phyloP scores from a whole-genome alignment of 1,284 basidiomycete genomes.

The Ceratobasidium sp. region DNA sequence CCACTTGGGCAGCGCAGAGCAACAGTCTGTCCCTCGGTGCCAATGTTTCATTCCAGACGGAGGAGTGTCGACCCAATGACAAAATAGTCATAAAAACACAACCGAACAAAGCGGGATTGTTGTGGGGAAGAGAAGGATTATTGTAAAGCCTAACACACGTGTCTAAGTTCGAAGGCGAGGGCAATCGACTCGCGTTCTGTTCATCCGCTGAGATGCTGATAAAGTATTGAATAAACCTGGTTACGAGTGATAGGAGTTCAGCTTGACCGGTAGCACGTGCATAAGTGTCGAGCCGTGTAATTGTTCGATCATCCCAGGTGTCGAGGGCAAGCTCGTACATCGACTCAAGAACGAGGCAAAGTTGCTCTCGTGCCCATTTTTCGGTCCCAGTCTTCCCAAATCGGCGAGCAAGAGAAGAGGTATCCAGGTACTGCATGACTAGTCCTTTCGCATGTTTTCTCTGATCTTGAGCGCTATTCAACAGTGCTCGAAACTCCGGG shows the following conservation, averaged over 20 bases:
- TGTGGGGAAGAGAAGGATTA: neutral
- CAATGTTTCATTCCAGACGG: neutral
- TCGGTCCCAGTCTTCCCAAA: neutral
- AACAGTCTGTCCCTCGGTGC: neutral
- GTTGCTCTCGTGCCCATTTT: neutral
- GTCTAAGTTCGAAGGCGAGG: neutral
- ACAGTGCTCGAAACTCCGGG: neutral
- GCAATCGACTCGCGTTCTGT: too few species aligned
- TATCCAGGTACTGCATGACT: conserved; percentile 1
- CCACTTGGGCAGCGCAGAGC: conserved; percentile 1
- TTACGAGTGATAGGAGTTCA: too few species aligned
- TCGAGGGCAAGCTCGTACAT: neutral
- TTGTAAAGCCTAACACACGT: neutral
- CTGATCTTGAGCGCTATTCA: neutral
- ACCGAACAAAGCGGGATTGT: neutral
- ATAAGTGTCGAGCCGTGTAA: neutral
- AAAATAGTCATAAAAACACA: conserved; percentile 1
- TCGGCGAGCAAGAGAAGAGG: neutral
- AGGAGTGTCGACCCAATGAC: neutral
- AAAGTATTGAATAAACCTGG: neutral
- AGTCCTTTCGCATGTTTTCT: neutral
- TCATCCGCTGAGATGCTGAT: neutral
- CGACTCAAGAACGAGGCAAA: conserved; percentile 4
- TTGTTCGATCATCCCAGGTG: neutral
- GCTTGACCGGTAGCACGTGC: too few species aligned